These are phyloP conservation scores for Epichloe bromicola DNA, from an alignment of 2,329 filamentous ascomycete species.

Conservation along the genomic window DNA sequence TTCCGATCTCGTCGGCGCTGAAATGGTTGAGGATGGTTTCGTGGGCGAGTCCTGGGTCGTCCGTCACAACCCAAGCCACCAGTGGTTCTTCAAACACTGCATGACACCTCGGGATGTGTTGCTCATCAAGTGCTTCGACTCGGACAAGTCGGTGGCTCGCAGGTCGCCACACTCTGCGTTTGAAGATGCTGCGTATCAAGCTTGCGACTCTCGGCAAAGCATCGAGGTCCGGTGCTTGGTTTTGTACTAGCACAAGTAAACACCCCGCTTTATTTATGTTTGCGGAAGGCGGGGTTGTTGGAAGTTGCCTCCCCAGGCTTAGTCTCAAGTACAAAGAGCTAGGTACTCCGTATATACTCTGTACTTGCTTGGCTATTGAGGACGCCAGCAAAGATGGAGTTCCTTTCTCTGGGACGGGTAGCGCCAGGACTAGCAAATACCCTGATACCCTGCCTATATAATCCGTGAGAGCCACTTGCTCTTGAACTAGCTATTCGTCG, in stretches of 20 bases:
- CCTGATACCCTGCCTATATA: no score
- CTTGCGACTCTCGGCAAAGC: slow-evolving; percentile 44
- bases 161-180: slow-evolving; percentile 43
- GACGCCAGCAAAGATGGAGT: no score
- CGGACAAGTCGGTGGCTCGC: slow-evolving; percentile 39
- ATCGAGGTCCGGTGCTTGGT: slow-evolving; percentile 53
- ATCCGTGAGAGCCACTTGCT: no score
- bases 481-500: no score
- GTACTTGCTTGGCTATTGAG: no score
- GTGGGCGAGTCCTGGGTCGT: slow-evolving; percentile 36
- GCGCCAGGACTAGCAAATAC: no score
- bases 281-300: not conserved
- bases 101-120: slow-evolving; percentile 41
- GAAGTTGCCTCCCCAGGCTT: not conserved
- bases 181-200: slow-evolving; percentile 35
- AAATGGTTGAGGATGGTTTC: slow-evolving; percentile 36
- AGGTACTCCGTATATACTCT: no score
- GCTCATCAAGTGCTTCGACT: slow-evolving; percentile 52
- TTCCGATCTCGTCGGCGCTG: slow-evolving; percentile 34
- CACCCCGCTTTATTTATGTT: not conserved
- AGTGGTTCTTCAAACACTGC: slow-evolving; percentile 40
- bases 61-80: slow-evolving; percentile 26
- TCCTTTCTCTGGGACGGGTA: no score
- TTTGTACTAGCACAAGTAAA: slow-evolving; percentile 33
- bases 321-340: no score